Base-by-base conservation (phyloP, 352 stramenopile genomes). In the Thraustochytrium striatum region DNA sequence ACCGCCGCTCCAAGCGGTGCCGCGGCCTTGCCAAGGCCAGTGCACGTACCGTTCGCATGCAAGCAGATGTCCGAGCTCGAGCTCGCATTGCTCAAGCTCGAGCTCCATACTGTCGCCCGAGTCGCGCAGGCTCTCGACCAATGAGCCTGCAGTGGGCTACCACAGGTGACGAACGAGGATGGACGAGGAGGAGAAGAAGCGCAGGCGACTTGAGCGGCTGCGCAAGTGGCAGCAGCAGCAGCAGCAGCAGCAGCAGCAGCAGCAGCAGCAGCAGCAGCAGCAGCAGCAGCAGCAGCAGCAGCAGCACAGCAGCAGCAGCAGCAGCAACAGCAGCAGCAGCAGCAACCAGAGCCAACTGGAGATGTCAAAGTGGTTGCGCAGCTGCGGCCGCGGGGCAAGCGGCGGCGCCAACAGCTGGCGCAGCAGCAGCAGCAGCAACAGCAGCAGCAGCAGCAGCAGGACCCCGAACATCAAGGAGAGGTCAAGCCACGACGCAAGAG, bases 381-480 rank as follows among this genome's bases (percentile, higher is more conserved):
- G n/a, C n/a, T 35, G 32, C 55, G 39, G 32, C 16, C 36, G 32
- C 16, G 39, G 9, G 28, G 8, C n/a, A 25, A 41, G 28, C 55
- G 8, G 16, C 9, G 8, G 55, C 28, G 8, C 28, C 55, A 38
- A 8, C 5, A 8, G 55, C 19, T 11, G 55, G 5, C 25, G 55
- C 55, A 33, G 55, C 55, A 36, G 55, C 19, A 61, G 25, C 53
- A 61, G 53, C 53, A 61, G 53, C 53, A 61, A 30, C 53, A 61
- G 53, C 53, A 57, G 16, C 47, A 57, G 47, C 47, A 57, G 47
- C 47, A 57, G 55, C 5, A 47, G 39, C 5, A 47, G 39, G 5
- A 13, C 5, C 39, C 39, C 5, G 28, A 61, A 30, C 55, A 61
- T 25, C 55, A 61, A 16, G 3, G 47, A 21, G 28, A 9, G 21